Evolutionary conservation across 2,329 filamentous ascomycete genomes (phyloP).

Genomic region (Cladobotryum protrusum): DNA sequence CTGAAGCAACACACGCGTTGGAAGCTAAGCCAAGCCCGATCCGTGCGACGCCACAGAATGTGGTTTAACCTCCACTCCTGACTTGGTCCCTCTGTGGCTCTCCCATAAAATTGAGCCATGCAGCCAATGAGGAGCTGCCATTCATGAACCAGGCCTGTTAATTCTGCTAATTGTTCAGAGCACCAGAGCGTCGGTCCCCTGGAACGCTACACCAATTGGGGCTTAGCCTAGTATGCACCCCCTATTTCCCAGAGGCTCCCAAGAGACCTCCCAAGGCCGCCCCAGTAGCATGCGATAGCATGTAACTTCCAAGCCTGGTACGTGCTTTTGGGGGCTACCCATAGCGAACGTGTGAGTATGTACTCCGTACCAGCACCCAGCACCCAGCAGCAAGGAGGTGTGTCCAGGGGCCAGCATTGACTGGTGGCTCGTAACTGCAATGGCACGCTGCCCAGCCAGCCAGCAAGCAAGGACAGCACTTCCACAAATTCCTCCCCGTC

Average conservation of each 20-base stretch:
- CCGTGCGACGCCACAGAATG: slow-evolving; percentile 9
- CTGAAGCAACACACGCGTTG: slow-evolving; percentile 2
- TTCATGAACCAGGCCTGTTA: slow-evolving; percentile 1
- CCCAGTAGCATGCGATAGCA: neutral
- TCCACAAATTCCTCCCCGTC: slow-evolving; percentile 13
- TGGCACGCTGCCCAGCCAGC: slow-evolving; percentile 2
- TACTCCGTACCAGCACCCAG: neutral
- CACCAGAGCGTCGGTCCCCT: slow-evolving; percentile 11
- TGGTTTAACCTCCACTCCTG: neutral
- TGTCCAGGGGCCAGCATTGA: slow-evolving; percentile 2
- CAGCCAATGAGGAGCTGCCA: slow-evolving; percentile 10
- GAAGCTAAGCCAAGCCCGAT: slow-evolving; percentile 10
- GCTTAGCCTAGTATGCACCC: slow-evolving; percentile 11
- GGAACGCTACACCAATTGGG: slow-evolving; percentile 2
- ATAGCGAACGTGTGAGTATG: neutral
- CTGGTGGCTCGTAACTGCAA: slow-evolving; percentile 6
- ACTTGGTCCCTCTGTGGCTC: slow-evolving; percentile 8
- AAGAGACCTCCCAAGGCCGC: neutral
- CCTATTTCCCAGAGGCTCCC: slow-evolving; percentile 10
- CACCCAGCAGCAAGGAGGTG: neutral
- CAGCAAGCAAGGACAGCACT: neutral
- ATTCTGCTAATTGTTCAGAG: slow-evolving; percentile 9
- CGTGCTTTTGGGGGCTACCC: neutral
- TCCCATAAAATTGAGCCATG: neutral
- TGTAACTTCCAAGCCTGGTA: neutral